A percentile compares a stretch with the other conserved stretches of the same genome.
Conservation (phyloP, 1,139 yeast species). For the Williopsis jadinii region DNA sequence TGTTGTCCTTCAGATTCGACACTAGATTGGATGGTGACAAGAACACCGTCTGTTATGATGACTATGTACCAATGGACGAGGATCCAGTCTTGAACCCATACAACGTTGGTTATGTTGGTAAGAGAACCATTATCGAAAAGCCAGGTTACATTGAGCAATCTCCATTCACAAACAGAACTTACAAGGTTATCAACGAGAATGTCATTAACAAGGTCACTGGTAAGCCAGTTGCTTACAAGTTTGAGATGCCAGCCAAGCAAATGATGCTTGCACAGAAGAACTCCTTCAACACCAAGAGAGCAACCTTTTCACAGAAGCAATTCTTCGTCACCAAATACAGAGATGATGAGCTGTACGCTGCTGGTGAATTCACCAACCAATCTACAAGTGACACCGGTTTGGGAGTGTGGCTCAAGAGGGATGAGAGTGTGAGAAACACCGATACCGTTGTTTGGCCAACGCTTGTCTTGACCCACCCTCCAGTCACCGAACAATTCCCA, state of each 20-base stretch:
- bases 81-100: conserved; percentile 55
- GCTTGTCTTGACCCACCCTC: conserved; percentile 79
- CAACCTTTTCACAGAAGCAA: conserved; percentile 49
- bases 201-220: conserved; percentile 69
- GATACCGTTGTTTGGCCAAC: conserved; percentile 87
- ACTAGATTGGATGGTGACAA: conserved; percentile 84
- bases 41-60: conserved; percentile 72
- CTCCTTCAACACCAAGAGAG: conserved; percentile 51
- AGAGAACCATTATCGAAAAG: conserved; percentile 60
- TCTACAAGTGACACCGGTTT: conserved; percentile 48
- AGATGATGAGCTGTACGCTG: conserved; percentile 51
- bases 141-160: conserved; percentile 72
- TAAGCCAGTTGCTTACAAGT: conserved; percentile 78
- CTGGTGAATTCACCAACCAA: conserved; percentile 62
- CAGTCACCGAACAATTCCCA: conserved; percentile 88
- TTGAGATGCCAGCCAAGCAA: conserved; percentile 69
- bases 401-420: conserved; percentile 55
- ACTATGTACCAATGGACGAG: conserved; percentile 58
- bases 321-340: conserved; percentile 55
- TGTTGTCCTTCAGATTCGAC: conserved; percentile 77
- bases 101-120: conserved; percentile 69
- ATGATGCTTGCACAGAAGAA: conserved; percentile 48
- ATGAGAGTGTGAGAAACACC: conserved; percentile 68
- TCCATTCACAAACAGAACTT: conserved; percentile 68
- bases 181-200: conserved; percentile 75